Base-by-base conservation (phyloP, 345 rosid species). In the Excoecaria cochinchinensis region DNA sequence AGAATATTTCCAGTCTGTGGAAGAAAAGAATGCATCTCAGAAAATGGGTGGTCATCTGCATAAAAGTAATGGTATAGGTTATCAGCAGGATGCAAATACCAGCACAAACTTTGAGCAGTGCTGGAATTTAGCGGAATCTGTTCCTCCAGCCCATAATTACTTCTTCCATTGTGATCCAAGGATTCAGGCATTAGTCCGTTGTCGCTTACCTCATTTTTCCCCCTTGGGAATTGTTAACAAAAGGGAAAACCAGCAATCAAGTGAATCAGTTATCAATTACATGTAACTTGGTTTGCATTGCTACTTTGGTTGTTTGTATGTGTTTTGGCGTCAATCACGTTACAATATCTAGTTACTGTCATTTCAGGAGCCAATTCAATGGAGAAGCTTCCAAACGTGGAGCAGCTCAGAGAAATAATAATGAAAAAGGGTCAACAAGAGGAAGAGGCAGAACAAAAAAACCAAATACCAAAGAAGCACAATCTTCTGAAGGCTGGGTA, bases 111-210 rank as follows among this genome's bases (percentile, higher is more conserved):
- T 76, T 63, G 84, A 77, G 67, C 83, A 79, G 65, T 59, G 76
- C 82, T 72, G 79, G 85, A 85, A 82, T 78, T 48, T 44, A 6
- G 71, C 80, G 47, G 78, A 75, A 42, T 83, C 86, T 81, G 84
- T 79, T 76, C 94, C 92, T 79, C 96, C 96, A 64, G 82, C 97
- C 59, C 94, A 90, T 81, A 63, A 60, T 58, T 95, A 91, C 83
- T 93, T 90, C 84, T 88, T 89, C 85, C 91, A 93, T 75, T 77
- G 82, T 63, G 94, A 95, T 86, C 86, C 87, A 68, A 90, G 91
- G 81, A 85, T 93, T 75, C 87, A 55, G 81, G 78, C 68, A 69
- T 75, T 93, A 76, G 94, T 87, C 50, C 78, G 71, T 21, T 60
- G 79, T 71, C 90, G 92, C 60, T 84, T 95, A 74, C 99, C 93